Base-by-base conservation (phyloP, 1,284 basidiomycete genomes). In the Naganishia albida region DNA sequence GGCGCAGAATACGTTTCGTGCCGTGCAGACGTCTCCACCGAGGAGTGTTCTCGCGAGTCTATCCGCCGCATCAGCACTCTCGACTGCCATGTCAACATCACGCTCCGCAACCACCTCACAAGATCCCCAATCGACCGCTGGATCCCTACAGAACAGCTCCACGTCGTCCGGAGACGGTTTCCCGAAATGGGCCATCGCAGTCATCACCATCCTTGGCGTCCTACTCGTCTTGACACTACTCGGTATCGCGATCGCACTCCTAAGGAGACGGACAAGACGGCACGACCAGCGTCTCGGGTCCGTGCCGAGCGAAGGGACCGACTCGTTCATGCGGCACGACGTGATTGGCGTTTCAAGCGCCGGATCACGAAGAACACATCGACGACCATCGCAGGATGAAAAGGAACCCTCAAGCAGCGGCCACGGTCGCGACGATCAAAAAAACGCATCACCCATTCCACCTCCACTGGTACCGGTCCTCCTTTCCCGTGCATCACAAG, bases 111-210 rank as follows among this genome's bases (percentile, higher is more conserved):
- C 62, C 52, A 53, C 62, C 3, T 23, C 52, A 7, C 34, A 34
- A 34, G 6, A 34, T 4, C 34, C 34, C 4, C 34, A 34, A 10
- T 26, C 12, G 8, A 16, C 63, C 15, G 38, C 44, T 16, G 59
- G 65, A 2, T 62, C 59, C 6, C 23, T 66, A 43, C 65, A 66
- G 39, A 63, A 63, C 43, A 51, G 38, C 26, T 10, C 16, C 38
- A 25, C 30, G 16, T 25, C 59, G 16, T n/a, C 30, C 7, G 53
- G 48, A n/a, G n/a, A 34, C 34, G 53, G 34, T 7, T 66, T 66
- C 40, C 65, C 64, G 4, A 60, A 62, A 60, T 65, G 64, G 64
- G 65, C 64, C 15, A 68, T 68, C 34, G 67, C 67, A 3, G 59
- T 68, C 8, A 65, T 68, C 26, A 57, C 43, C 15, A 51, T 68